Conservation (phyloP, 768 basidiomycete species). For the Podaxis sp. region DNA sequence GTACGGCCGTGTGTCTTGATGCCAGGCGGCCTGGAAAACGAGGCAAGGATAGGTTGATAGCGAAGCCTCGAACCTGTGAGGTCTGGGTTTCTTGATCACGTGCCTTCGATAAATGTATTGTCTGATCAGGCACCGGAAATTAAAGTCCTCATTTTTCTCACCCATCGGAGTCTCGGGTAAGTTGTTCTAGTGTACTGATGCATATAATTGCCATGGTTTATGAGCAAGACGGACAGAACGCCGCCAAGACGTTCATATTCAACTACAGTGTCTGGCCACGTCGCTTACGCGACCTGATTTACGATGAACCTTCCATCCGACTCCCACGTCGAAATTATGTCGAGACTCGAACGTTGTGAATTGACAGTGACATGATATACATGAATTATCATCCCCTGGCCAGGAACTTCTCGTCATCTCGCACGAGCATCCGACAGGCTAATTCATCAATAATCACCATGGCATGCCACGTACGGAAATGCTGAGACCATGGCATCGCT, state of each 20-base stretch:
- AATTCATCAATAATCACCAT: not conserved
- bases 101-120: not conserved
- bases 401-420: not conserved
- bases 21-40: not conserved
- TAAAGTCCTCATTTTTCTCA: not conserved
- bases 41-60: not conserved
- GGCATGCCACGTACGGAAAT: too few relatives aligned
- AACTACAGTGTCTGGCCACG: not conserved
- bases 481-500: too few relatives aligned
- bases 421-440: not conserved
- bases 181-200: not conserved
- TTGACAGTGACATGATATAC: conserved; percentile 6
- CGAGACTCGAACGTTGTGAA: not conserved
- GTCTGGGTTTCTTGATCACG: not conserved
- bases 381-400: not conserved
- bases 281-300: not conserved
- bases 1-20: not conserved
- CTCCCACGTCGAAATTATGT: not conserved
- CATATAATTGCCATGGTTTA: not conserved
- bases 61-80: not conserved
- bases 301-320: not conserved
- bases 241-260: too few relatives aligned
- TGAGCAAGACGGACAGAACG: not conserved
- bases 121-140: not conserved
- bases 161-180: not conserved